These are phyloP conservation scores for Claviceps arundinis DNA, from an alignment of 2,329 filamentous ascomycete species.

Conservation along the genomic window DNA sequence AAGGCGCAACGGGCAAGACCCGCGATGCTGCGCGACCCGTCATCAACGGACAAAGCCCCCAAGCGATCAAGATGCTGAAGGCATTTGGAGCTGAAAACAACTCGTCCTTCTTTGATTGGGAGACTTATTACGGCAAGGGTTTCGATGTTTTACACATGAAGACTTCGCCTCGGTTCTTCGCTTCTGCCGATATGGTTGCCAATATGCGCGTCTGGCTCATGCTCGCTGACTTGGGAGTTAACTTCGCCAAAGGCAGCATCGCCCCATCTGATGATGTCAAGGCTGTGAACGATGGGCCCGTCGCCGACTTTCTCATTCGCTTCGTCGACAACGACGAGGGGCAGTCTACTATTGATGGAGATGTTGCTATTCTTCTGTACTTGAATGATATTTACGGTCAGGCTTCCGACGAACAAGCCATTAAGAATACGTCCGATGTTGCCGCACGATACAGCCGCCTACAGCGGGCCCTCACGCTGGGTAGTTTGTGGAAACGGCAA, in stretches of 20 bases:
- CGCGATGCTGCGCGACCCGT: constrained; percentile 46
- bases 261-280: constrained; percentile 1
- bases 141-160: constrained; percentile 71
- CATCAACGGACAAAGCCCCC: constrained; percentile 53
- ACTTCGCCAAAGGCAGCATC: constrained; percentile 32
- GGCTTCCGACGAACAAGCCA: constrained; percentile 11
- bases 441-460: constrained; percentile 28
- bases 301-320: constrained; percentile 23
- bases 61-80: constrained; percentile 55
- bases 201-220: constrained; percentile 38
- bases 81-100: constrained; percentile 84
- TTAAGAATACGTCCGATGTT: constrained; percentile 16
- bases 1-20: constrained; percentile 65
- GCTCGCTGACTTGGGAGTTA: constrained; percentile 33
- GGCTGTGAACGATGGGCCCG: not conserved
- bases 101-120: constrained; percentile 58
- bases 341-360: constrained; percentile 34
- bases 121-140: constrained; percentile 58
- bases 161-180: constrained; percentile 35
- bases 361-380: constrained; percentile 44
- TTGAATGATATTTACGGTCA: constrained; percentile 40
- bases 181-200: constrained; percentile 30
- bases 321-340: constrained; percentile 41
- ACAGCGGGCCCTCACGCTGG: constrained; percentile 24
- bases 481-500: constrained; percentile 11